Percentiles rank a stretch among this genome's conserved stretches.
These are phyloP conservation scores for Pilasporangium apinafurcum DNA, from an alignment of 352 stramenopile species.

Conservation along the genomic window DNA sequence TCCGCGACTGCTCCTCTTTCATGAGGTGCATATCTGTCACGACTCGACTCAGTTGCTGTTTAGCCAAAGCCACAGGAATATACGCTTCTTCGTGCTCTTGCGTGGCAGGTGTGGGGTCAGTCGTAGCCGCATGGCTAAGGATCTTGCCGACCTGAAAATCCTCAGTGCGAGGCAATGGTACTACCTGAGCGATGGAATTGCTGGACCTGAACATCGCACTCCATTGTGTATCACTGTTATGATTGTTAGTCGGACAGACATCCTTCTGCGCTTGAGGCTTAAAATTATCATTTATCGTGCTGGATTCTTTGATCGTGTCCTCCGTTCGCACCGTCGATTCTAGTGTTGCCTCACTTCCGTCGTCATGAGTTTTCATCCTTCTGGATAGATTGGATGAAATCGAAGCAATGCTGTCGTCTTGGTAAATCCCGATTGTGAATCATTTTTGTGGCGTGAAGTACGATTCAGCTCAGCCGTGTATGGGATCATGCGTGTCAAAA, in stretches of 20 bases:
- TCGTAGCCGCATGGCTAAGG: slow-evolving; percentile 7
- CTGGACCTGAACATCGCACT: background rate
- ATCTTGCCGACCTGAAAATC: slow-evolving; percentile 53
- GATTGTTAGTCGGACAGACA: too few species aligned
- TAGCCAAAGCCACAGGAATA: slow-evolving; percentile 65
- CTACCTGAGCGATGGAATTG: slow-evolving; percentile 10
- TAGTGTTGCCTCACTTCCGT: too few species aligned
- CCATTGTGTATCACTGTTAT: background rate
- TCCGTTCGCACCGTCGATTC: too few species aligned
- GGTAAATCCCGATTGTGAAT: too few species aligned
- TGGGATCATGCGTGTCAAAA: too few species aligned
- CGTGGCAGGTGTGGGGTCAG: slow-evolving; percentile 1
- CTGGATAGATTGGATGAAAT: too few species aligned
- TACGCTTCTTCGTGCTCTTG: slow-evolving; percentile 47
- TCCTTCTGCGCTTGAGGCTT: background rate
- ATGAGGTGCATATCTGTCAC: slow-evolving; percentile 75
- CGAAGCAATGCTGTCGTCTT: too few species aligned
- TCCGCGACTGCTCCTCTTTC: slow-evolving; percentile 55
- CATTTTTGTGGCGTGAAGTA: too few species aligned
- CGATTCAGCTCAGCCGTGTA: too few species aligned
- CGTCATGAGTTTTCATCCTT: too few species aligned
- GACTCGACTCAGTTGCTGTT: slow-evolving; percentile 49
- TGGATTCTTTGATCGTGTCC: too few species aligned
- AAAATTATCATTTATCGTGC: too few species aligned
- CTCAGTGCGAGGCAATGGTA: slow-evolving; percentile 18